Conservation (phyloP, 805 yeast genomes). For the Candida saitoana region DNA sequence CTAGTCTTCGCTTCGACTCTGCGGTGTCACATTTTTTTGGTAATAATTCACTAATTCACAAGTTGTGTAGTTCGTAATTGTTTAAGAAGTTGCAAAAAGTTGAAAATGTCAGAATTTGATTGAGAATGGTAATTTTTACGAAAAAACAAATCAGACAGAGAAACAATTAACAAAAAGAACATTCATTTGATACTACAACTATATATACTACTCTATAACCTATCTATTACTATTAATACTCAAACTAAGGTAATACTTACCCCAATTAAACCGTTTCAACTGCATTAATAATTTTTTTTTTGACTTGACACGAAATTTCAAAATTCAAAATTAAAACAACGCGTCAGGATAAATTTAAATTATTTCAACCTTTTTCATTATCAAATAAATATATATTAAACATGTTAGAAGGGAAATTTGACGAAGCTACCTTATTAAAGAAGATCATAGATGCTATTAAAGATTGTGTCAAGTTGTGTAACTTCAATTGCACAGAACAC, state of each 20-base stretch:
- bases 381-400: slow-evolving; percentile 3
- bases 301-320: background rate
- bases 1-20: no score
- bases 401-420: slow-evolving; percentile 97
- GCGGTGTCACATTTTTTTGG: no score
- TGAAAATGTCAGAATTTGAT: no score
- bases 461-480: slow-evolving; percentile 92
- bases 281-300: background rate
- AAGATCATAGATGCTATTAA: slow-evolving; percentile 90
- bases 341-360: background rate
- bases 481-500: slow-evolving; percentile 92
- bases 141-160: no score
- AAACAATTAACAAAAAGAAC: no score
- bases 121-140: no score
- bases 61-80: no score
- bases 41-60: no score
- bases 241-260: background rate
- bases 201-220: no score
- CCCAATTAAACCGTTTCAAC: background rate
- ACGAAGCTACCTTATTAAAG: slow-evolving; percentile 86
- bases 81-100: no score
- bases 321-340: background rate
- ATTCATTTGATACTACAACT: no score
- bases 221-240: background rate
- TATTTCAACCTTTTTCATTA: background rate